A percentile compares a stretch with the other conserved stretches of the same genome.
Conservation (phyloP, 2,329 filamentous ascomycete species). For the Scleromitrula shiraiana region DNA sequence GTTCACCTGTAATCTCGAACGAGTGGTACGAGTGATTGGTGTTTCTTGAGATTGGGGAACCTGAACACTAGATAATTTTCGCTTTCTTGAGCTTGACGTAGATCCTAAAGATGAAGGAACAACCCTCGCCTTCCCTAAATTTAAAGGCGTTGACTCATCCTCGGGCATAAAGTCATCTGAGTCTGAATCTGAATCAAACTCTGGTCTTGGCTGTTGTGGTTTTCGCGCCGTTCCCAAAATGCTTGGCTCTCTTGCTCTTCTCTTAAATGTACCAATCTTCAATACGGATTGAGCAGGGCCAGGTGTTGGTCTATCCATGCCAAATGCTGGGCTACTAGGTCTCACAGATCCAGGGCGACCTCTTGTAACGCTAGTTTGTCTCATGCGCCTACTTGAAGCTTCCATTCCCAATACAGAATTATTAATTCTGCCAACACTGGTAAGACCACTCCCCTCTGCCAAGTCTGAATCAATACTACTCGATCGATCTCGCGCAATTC, state of each 20-base stretch:
- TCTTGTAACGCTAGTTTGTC: constrained; percentile 31
- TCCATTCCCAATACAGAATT: constrained; percentile 23
- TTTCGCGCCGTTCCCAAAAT: constrained; percentile 41
- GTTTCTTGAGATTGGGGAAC: constrained; percentile 16
- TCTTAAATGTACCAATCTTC: constrained; percentile 50
- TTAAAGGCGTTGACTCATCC: constrained; percentile 60
- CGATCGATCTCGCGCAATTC: constrained; percentile 20
- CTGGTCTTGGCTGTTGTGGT: constrained; percentile 31
- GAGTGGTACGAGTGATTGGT: constrained; percentile 19
- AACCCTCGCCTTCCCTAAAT: constrained; percentile 34
- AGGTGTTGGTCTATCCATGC: constrained; percentile 23
- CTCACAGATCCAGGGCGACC: constrained; percentile 13
- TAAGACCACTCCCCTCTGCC: constrained; percentile 23
- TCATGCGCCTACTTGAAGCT: constrained; percentile 30
- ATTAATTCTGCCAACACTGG: constrained; percentile 23
- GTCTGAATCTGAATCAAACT: constrained; percentile 36
- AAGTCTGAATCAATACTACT: constrained; percentile 29
- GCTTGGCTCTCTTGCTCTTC: constrained; percentile 51
- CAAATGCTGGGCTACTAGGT: constrained; percentile 22
- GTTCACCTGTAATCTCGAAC: constrained; percentile 10
- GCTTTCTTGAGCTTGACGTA: constrained; percentile 40
- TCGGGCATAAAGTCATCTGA: constrained; percentile 51
- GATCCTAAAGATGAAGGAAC: constrained; percentile 21
- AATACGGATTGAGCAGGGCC: constrained; percentile 31
- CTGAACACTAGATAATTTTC: constrained; percentile 37